These are phyloP conservation scores for Aotearoamyces nothofagi DNA, from an alignment of 2,329 filamentous ascomycete genomes.

Conservation along the genomic window DNA sequence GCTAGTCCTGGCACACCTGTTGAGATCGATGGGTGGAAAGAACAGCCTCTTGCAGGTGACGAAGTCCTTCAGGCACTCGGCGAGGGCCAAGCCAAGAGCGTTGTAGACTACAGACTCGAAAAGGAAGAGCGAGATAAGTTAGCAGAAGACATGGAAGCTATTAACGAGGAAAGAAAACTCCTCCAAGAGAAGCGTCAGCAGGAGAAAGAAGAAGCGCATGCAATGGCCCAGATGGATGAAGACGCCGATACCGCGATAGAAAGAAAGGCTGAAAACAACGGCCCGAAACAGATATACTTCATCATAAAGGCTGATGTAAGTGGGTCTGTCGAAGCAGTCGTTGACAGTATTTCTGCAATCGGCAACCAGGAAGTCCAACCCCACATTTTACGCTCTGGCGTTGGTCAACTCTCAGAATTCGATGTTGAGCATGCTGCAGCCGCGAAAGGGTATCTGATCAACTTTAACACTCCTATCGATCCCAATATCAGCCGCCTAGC, in stretches of 20 bases:
- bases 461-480: constrained; percentile 67
- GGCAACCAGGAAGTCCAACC: constrained; percentile 75
- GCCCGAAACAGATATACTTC: constrained; percentile 52
- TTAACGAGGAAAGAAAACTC: constrained; percentile 48
- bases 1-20: constrained; percentile 81
- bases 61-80: constrained; percentile 70
- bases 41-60: constrained; percentile 73
- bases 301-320: constrained; percentile 86
- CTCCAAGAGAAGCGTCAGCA: constrained; percentile 45
- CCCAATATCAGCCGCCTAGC: constrained; percentile 55
- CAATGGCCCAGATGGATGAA: constrained; percentile 23
- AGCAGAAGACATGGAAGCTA: constrained; percentile 56
- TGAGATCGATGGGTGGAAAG: constrained; percentile 89
- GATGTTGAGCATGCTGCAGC: constrained; percentile 79
- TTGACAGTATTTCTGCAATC: constrained; percentile 59
- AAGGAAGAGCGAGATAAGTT: constrained; percentile 51
- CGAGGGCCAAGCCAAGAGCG: constrained; percentile 65
- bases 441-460: constrained; percentile 63
- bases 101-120: constrained; percentile 62
- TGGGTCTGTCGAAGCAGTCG: constrained; percentile 84
- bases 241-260: constrained; percentile 19
- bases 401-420: constrained; percentile 69
- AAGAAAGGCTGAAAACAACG: constrained; percentile 16
- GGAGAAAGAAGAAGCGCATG: constrained; percentile 39
- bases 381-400: constrained; percentile 59